Evolutionary conservation across 2,329 filamentous ascomycete species (phyloP), one percentile per base, ranked within the genome.

Genomic region (Blastomyces parvus): DNA sequence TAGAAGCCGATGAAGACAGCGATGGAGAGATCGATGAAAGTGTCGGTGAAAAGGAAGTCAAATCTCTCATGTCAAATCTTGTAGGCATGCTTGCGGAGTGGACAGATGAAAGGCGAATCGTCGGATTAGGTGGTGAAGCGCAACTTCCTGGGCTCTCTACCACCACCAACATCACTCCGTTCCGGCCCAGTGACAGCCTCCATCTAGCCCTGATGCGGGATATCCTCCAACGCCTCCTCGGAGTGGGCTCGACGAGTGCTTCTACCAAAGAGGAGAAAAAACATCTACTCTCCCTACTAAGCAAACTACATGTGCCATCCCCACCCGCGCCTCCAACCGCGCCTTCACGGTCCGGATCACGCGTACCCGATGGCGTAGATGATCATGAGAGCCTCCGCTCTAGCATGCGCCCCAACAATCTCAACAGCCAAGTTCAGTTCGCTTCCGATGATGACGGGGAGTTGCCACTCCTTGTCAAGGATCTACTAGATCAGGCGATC

Each of bases 41-140:
- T 67, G 91, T 95, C 86, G 89, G 93, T 9, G 86, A 87, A 69
- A 72, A 74, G 50, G 76, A 79, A 66, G 65, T 77, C 46, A 78
- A 78, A 64, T 71, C 72, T 2, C 83, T 95, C 67, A 83, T 85
- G 53, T 84, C 87, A 2, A 89, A 96, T 64, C 91, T 90, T 0
- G 86, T 89, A 2, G 93, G 91, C 70, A 79, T 80, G 77, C 79
- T 97, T 8, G 85, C 92, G 0, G 93, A 97, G 73, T 97, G 93
- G 94, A 97, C 93, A 0, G 93, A 97, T 74, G 91, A 92, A 46
- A 82, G 93, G 59, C 92, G 95, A 74, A 81, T 86, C 7, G 78
- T 86, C 13, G 81, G 90, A 79, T 77, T 89, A 77, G 76, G 82
- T 74, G 63, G 82, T 78, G 67, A 78, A 56, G 73, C 72, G 36